These are phyloP conservation scores for Paspalum vaginatum DNA, from an alignment of 176 grass and related monocot species.

Conservation along the genomic window DNA sequence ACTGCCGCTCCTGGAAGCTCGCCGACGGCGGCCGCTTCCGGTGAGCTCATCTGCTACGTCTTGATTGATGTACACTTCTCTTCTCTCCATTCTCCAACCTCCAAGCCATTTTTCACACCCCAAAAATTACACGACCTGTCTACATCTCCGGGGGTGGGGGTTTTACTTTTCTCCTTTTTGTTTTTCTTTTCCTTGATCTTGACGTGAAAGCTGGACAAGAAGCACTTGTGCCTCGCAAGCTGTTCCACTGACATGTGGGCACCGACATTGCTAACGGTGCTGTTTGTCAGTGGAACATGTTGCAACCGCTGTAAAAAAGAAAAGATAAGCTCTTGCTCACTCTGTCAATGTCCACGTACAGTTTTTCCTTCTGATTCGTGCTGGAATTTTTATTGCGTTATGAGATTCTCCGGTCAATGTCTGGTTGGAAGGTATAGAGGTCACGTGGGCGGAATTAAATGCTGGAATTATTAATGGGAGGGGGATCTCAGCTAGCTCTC, in stretches of 20 bases:
- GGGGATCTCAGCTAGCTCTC: conserved; percentile 36
- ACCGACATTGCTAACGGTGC: conserved; percentile 30
- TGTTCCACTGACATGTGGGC: conserved; percentile 47
- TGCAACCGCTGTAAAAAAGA: conserved; percentile 39
- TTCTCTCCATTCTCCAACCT: not conserved
- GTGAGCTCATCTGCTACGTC: conserved; percentile 25
- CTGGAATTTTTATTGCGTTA: conserved; percentile 3
- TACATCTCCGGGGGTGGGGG: too few relatives aligned
- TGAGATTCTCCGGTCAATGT: conserved; percentile 23
- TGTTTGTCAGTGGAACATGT: conserved; percentile 43
- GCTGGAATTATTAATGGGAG: conserved; percentile 14
- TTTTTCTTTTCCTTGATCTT: not conserved
- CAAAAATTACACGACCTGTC: not conserved
- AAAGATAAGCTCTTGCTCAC: not conserved
- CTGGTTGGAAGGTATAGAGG: not conserved
- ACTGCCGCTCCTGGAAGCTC: conserved; percentile 82
- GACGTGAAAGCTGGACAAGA: conserved; percentile 18
- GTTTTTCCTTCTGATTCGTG: not conserved
- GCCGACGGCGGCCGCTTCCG: conserved; percentile 71
- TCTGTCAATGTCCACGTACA: conserved; percentile 3
- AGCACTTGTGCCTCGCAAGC: conserved; percentile 2
- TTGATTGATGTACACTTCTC: not conserved
- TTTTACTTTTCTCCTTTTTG: not conserved
- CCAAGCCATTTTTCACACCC: not conserved
- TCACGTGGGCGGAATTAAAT: conserved; percentile 52